Evolutionary conservation across 345 rosid species (phyloP).

Genomic region (Populus davidiana): DNA sequence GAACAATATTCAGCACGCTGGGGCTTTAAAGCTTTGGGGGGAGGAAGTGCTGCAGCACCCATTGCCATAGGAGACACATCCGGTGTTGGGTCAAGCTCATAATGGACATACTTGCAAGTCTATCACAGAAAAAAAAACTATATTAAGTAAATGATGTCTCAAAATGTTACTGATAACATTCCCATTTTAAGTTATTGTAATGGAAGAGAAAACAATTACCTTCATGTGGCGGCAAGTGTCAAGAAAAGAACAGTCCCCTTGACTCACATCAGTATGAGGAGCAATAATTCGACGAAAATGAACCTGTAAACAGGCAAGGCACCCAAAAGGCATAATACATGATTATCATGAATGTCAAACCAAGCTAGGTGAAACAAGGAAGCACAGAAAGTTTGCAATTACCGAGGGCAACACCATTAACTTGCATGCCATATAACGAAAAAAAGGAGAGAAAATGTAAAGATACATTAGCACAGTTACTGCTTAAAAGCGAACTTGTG

Average conservation of each 20-base stretch:
- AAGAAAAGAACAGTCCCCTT: constrained; percentile 98
- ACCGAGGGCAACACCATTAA: neutral
- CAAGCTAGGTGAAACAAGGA: neutral
- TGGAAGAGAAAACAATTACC: constrained; percentile 38
- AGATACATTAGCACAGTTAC: neutral
- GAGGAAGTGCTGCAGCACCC: constrained; percentile 47
- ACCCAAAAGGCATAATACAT: neutral
- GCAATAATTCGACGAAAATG: constrained; percentile 93
- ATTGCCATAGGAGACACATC: constrained; percentile 57
- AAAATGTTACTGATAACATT: constrained; percentile 7
- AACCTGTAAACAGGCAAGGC: constrained; percentile 48
- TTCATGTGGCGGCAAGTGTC: constrained; percentile 99
- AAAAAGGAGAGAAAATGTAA: neutral
- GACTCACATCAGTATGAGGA: constrained; percentile 84
- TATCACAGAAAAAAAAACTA: constrained; percentile 26
- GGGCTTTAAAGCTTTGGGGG: constrained; percentile 68
- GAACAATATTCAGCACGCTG: constrained; percentile 96
- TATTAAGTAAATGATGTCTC: neutral
- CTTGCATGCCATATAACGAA: neutral
- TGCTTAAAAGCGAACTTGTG: neutral
- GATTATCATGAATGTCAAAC: neutral
- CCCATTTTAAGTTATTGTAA: neutral
- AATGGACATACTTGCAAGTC: constrained; percentile 99
- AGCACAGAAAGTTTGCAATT: neutral
- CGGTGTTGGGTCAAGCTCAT: constrained; percentile 87